phyloP scores from a whole-genome alignment of 1,284 basidiomycete species.

The Anthracocystis walkeri region DNA sequence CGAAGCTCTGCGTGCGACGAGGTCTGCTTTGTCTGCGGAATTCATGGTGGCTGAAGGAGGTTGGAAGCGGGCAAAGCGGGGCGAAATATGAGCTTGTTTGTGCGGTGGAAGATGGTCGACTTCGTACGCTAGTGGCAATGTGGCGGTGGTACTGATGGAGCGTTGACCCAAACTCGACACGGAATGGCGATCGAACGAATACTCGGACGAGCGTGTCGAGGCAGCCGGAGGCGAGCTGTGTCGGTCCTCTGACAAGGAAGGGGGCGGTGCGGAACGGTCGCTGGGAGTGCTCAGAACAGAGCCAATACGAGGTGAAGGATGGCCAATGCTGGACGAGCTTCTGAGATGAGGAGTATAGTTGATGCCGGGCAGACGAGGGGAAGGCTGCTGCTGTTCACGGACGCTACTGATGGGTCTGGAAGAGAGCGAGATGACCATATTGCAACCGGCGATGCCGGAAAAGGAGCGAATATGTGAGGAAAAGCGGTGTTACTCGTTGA shows the following conservation, averaged over 20 bases:
- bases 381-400: conserved; percentile 37
- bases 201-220: conserved; percentile 39
- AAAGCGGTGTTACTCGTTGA: neutral
- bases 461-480: neutral
- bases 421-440: conserved; percentile 41
- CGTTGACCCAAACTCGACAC: conserved; percentile 33
- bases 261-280: conserved; percentile 15
- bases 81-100: conserved; percentile 9
- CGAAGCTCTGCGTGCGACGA: conserved; percentile 25
- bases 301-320: conserved; percentile 31
- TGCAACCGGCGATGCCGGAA: conserved; percentile 44
- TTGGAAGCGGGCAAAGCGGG: conserved; percentile 1
- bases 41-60: conserved; percentile 16
- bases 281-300: conserved; percentile 15
- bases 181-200: conserved; percentile 40
- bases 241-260: conserved; percentile 27
- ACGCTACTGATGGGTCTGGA: conserved; percentile 45
- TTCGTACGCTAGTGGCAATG: conserved; percentile 18
- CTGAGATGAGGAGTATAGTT: conserved; percentile 16
- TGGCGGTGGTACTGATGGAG: conserved; percentile 40
- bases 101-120: conserved; percentile 29
- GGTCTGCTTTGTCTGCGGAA: conserved; percentile 20
- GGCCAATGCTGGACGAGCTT: conserved; percentile 2
- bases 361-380: conserved; percentile 20
- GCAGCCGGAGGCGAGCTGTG: conserved; percentile 35